A percentile compares a stretch with the other conserved stretches of the same genome.
Conservation (phyloP, 176 grass and related monocot genomes). For the Zizania latifolia region DNA sequence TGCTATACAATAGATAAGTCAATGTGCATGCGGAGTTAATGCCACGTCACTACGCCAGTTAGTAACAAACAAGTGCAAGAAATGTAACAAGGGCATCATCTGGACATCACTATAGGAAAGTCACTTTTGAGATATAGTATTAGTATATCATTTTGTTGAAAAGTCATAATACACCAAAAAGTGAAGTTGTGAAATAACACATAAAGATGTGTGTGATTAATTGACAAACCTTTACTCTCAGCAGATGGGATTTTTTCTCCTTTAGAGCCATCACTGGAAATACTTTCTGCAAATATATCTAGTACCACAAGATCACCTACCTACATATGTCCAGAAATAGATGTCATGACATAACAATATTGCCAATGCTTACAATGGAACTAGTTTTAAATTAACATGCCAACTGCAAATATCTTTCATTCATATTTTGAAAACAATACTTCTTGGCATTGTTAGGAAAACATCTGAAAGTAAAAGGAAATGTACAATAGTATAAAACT, state of each 20-base stretch:
- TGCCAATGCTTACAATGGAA: neutral
- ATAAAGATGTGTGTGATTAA: neutral
- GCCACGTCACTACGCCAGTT: neutral
- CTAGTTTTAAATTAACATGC: slow-evolving; percentile 12
- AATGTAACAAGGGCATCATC: neutral
- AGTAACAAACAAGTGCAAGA: slow-evolving; percentile 9
- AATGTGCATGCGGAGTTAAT: neutral
- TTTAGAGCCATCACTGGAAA: slow-evolving; percentile 61
- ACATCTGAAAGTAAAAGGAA: neutral
- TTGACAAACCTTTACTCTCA: slow-evolving; percentile 72
- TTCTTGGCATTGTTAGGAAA: neutral
- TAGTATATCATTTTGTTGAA: neutral
- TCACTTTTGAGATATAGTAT: neutral
- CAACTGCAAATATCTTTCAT: neutral
- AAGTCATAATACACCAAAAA: slow-evolving; percentile 11
- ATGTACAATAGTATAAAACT: neutral
- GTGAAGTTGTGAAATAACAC: neutral
- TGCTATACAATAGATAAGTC: neutral
- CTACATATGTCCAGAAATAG: slow-evolving; percentile 34
- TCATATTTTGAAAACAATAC: neutral
- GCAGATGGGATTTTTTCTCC: slow-evolving; percentile 78
- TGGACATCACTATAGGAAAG: neutral
- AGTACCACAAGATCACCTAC: slow-evolving; percentile 75
- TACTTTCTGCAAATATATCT: slow-evolving; percentile 86
- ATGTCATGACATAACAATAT: slow-evolving; percentile 7